Base-by-base conservation (phyloP, 306 rosid genomes). In the Rubus parviflorus region DNA sequence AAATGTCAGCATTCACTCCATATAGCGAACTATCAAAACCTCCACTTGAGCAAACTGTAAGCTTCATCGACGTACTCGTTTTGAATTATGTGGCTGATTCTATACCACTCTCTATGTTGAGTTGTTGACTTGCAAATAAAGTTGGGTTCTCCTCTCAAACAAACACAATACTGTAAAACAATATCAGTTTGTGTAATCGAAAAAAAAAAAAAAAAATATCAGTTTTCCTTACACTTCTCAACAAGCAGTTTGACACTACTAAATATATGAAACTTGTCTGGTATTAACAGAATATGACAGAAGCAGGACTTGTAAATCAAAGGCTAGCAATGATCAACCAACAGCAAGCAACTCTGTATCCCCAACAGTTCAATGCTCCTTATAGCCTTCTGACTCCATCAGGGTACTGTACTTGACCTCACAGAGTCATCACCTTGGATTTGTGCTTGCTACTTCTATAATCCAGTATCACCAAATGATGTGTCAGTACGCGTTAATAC, bases 221-320 rank as follows among this genome's bases (percentile, higher is more conserved):
- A 14, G 6, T 42, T 30, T 30, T 30, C 35, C 1, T 30, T 30
- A 30, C 35, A 30, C 7, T 45, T 11, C 14, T n/a, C 25, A 38
- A 30, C 73, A 45, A 23, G 74, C 13, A 42, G 30, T 56, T 74
- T 74, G 77, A 73, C 41, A 54, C 17, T 40, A 72, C 42, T 16
- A 22, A 40, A 19, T 13, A 7, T n/a, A 17, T 16, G 13, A 35
- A 20, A 67, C 54, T 42, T 15, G 43, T 73, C 22, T 73, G 25
- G 19, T 45, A 17, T 45, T 4, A 70, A 56, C 81, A 76, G 77
- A 81, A 63, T 30, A 77, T 45, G 65, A 52, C 61, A 1, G 68
- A n/a, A 5, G 8, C 11, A 13, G 67, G 46, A 61, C 37, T 19
- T 75, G 70, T 11, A 46, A 70, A 81, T 52, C 80, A 70, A 30